Evolutionary conservation across 148 eudicot genomes (phyloP).

Genomic region (Pouteria glomerata): DNA sequence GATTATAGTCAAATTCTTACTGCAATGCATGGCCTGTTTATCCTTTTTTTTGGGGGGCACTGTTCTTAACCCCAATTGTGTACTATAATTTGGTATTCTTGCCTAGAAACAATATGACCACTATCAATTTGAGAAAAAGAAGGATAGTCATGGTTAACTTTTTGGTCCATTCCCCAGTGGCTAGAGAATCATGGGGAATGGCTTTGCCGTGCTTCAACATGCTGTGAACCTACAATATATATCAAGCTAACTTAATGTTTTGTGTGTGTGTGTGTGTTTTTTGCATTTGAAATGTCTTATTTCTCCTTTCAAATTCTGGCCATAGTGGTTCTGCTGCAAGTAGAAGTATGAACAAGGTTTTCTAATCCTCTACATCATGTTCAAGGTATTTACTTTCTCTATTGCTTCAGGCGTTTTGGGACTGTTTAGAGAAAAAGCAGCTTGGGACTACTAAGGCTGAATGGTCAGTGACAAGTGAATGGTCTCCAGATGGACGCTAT

Average conservation of each 20-base stretch:
- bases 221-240: too few relatives aligned
- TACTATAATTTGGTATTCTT: not conserved
- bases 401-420: conserved; percentile 87
- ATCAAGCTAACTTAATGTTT: not conserved
- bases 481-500: conserved; percentile 93
- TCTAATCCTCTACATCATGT: not conserved
- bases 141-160: too few relatives aligned
- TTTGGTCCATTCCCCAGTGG: too few relatives aligned
- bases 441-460: conserved; percentile 84
- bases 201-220: too few relatives aligned
- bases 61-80: not conserved
- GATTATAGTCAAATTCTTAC: not conserved
- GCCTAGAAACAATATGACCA: too few relatives aligned
- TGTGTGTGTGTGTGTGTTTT: not conserved
- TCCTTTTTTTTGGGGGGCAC: not conserved
- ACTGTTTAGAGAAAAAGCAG: conserved; percentile 74
- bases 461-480: conserved; percentile 91
- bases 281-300: not conserved
- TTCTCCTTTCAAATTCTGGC: not conserved
- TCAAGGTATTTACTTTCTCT: not conserved
- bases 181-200: too few relatives aligned
- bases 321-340: not conserved
- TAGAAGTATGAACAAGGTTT: not conserved
- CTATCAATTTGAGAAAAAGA: too few relatives aligned
- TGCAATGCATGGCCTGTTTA: not conserved